Conservation (phyloP, 2,329 filamentous ascomycete genomes). For the Neocatenulostroma microsporum region DNA sequence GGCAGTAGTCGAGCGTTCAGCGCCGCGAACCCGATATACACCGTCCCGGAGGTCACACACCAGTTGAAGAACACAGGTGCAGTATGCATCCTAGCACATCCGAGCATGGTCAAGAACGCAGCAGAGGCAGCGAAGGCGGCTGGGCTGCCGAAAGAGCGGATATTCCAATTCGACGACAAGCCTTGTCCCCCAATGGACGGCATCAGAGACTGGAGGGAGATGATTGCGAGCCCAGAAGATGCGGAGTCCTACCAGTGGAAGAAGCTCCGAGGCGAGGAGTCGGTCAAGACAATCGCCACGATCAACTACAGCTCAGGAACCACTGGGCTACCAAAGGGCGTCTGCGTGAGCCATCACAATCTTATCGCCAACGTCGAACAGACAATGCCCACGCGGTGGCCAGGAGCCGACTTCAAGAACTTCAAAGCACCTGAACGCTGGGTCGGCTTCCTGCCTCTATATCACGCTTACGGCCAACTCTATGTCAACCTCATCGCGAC, state of each 20-base stretch:
- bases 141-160: conserved; percentile 39
- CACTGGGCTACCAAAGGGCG: conserved; percentile 63
- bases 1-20: conserved; percentile 49
- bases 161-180: conserved; percentile 34
- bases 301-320: conserved; percentile 87
- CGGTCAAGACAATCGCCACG: conserved; percentile 42
- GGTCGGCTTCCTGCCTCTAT: conserved; percentile 39
- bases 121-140: conserved; percentile 46
- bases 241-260: conserved; percentile 44
- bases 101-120: conserved; percentile 41
- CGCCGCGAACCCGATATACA: conserved; percentile 46
- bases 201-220: conserved; percentile 30
- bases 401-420: conserved; percentile 24
- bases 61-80: conserved; percentile 38
- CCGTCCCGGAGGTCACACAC: conserved; percentile 45
- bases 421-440: conserved; percentile 36
- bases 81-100: conserved; percentile 40
- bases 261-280: conserved; percentile 41
- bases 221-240: conserved; percentile 24
- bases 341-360: conserved; percentile 23
- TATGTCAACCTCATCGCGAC: conserved; percentile 36
- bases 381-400: conserved; percentile 29
- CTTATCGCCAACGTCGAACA: conserved; percentile 37
- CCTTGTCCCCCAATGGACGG: conserved; percentile 34
- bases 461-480: conserved; percentile 42